Evolutionary conservation across 2,329 filamentous ascomycete species (phyloP).

Genomic region (Tolypocladium pustulatum): DNA sequence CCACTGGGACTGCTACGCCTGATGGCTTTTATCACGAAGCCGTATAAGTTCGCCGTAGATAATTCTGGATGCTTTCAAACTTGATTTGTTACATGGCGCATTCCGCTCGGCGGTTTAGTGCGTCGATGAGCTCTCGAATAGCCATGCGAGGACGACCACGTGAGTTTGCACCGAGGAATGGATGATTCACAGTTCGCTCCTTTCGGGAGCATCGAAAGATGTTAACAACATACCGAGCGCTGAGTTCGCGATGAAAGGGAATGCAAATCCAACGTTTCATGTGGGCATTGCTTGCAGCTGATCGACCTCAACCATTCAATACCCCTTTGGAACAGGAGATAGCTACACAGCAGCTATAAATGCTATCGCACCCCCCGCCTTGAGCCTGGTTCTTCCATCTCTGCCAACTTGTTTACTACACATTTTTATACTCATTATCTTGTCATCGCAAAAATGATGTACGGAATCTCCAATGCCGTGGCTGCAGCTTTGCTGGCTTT

Average conservation of each 20-base stretch:
- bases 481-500: neutral
- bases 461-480: neutral
- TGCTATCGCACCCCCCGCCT: neutral
- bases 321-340: no score
- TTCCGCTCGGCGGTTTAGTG: neutral
- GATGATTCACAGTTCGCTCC: neutral
- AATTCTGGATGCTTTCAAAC: neutral
- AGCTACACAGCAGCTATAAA: no score
- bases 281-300: neutral
- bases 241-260: neutral
- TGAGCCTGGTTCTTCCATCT: no score
- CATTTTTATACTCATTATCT: neutral
- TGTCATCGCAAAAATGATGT: neutral
- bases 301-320: no score
- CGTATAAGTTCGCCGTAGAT: neutral
- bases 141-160: neutral
- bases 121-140: neutral
- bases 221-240: no score
- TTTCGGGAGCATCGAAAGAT: neutral
- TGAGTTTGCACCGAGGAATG: neutral
- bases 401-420: no score
- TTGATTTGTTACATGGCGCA: neutral
- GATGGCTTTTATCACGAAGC: neutral
- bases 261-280: neutral
- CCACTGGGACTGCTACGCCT: neutral